phyloP scores from a whole-genome alignment of 2,329 filamentous ascomycete genomes.

The Claviceps purpurea region DNA sequence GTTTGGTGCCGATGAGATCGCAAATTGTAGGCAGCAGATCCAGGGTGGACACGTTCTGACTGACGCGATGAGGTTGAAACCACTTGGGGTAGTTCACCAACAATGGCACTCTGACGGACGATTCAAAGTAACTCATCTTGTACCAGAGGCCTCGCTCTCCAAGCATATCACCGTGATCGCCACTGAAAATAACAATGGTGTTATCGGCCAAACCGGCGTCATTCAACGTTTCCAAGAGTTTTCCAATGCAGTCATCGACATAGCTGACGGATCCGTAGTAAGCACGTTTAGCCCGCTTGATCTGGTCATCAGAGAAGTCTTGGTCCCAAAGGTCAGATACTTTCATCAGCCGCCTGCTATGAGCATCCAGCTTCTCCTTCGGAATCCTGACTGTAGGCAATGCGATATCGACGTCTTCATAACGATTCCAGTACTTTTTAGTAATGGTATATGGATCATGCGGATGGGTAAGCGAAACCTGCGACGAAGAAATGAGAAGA shows the following conservation, averaged over 20 bases:
- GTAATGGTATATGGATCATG: slow-evolving; percentile 94
- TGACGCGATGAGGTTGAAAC: slow-evolving; percentile 63
- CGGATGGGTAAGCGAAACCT: slow-evolving; percentile 81
- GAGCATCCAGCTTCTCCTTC: slow-evolving; percentile 70
- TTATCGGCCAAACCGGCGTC: slow-evolving; percentile 69
- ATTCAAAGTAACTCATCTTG: slow-evolving; percentile 96
- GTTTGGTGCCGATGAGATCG: slow-evolving; percentile 61
- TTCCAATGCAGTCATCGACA: slow-evolving; percentile 83
- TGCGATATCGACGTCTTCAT: slow-evolving; percentile 77
- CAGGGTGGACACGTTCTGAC: slow-evolving; percentile 77
- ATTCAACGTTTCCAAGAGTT: slow-evolving; percentile 63
- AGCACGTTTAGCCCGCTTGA: slow-evolving; percentile 71
- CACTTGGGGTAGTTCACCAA: slow-evolving; percentile 67
- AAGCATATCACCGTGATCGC: slow-evolving; percentile 92
- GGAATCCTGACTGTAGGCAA: slow-evolving; percentile 67
- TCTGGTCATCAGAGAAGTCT: slow-evolving; percentile 71
- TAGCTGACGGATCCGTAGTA: slow-evolving; percentile 93
- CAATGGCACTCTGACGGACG: slow-evolving; percentile 77
- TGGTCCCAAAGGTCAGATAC: slow-evolving; percentile 79
- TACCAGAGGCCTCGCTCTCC: slow-evolving; percentile 89
- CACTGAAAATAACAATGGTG: slow-evolving; percentile 84
- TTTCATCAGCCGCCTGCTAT: slow-evolving; percentile 75
- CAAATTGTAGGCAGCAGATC: slow-evolving; percentile 83
- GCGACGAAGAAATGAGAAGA: background rate
- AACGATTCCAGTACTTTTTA: slow-evolving; percentile 84